Base-by-base conservation (phyloP, 2,329 filamentous ascomycete species). In the Westerdykella ornata region DNA sequence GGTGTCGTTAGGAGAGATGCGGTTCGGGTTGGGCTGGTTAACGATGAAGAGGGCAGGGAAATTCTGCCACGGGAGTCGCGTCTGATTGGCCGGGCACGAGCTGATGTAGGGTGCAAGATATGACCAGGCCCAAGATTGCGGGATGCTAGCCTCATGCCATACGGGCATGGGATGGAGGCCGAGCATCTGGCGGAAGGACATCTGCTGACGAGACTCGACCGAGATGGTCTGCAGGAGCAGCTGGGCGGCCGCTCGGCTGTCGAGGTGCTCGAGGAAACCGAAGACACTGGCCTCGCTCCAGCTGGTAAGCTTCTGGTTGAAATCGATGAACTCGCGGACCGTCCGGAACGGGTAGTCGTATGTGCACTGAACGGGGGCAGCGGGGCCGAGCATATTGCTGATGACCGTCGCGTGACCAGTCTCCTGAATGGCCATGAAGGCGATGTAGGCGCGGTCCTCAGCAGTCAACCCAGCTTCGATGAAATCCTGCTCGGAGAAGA, bases 81-180 rank as follows among this genome's bases (percentile, higher is more conserved):
- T 88, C 52, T 82, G 79, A 57, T 81, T 77, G 19, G 64, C 67
- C 0, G 85, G 84, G 59, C 85, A 90, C 7, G 74, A 81, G 12
- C 76, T 79, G 62, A 90, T 87, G 63, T 86, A 86, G 0, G 84
- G 85, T 0, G 85, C 84, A 4, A 89, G 70, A 9, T 85, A 70
- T 0, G 84, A 82, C 85, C 85, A 89, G 0, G 81, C 79, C 84
- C 85, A 89, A 0, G 80, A 84, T 61, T 89, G 85, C 0, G 84
- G 84, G 15, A 88, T 78, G 19, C 84, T 83, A 4, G 78, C 71
- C 51, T 84, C 78, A 58, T 88, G 87, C 82, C 82, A 89, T 11
- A 82, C 82, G 0, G 84, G 82, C 81, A 87, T 86, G 15, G 85
- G 82, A 66, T 85, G 84, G 7, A 85, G 73, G 11, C 85, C 85